Evolutionary conservation across 257 asterid species (phyloP).

Genomic region (Solanum sejunctum): DNA sequence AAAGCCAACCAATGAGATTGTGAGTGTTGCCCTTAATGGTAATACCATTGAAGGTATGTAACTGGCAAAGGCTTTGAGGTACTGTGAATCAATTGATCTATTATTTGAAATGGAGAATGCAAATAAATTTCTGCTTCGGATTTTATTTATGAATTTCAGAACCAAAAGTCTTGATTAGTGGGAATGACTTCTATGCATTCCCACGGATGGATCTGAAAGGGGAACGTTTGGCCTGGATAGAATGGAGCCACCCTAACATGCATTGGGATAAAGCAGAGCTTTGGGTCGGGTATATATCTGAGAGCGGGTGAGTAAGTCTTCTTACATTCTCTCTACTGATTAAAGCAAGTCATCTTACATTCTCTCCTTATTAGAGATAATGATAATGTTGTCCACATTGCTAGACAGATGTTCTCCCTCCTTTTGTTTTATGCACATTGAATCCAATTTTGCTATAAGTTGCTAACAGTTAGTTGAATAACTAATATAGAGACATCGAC

Average conservation of each 20-base stretch:
- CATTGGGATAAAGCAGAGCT: neutral
- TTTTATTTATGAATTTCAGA: neutral
- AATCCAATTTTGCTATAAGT: neutral
- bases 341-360: neutral
- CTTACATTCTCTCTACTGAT: neutral
- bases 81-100: neutral
- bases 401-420: neutral
- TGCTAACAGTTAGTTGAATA: neutral
- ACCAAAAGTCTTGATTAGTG: neutral
- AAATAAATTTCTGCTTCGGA: neutral
- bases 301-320: neutral
- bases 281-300: neutral
- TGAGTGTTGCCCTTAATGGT: neutral
- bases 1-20: neutral
- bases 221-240: neutral
- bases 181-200: neutral
- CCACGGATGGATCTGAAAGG: neutral
- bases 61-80: neutral
- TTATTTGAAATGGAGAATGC: neutral
- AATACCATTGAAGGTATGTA: neutral
- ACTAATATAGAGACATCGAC: neutral
- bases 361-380: neutral
- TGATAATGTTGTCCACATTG: neutral
- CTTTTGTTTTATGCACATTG: neutral
- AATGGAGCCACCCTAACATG: conserved; percentile 1